phyloP scores from a whole-genome alignment of 2,329 filamentous ascomycete species.

The Ophiocordyceps camponoti-leonardi region DNA sequence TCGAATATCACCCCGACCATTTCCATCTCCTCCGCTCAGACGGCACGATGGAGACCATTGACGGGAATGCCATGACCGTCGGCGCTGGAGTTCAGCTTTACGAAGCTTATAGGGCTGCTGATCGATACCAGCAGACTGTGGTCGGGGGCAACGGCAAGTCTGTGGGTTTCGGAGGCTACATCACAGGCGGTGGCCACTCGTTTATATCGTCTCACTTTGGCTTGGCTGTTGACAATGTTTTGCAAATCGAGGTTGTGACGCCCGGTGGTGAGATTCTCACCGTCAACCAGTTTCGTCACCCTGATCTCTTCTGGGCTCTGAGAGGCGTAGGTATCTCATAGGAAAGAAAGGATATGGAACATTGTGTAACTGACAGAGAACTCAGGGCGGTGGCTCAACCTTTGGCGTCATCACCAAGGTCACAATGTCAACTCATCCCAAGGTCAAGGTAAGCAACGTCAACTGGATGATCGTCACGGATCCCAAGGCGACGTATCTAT shows the following conservation, averaged over 20 bases:
- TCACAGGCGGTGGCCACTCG: constrained; percentile 44
- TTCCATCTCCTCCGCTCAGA: constrained; percentile 25
- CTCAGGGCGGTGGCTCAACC: constrained; percentile 38
- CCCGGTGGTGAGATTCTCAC: constrained; percentile 29
- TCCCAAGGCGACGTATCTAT: constrained; percentile 20
- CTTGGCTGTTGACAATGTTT: constrained; percentile 43
- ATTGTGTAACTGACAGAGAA: neutral
- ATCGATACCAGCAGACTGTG: constrained; percentile 26
- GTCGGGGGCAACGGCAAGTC: constrained; percentile 37
- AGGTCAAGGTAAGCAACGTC: constrained; percentile 14
- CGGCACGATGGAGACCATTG: constrained; percentile 14
- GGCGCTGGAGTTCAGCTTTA: constrained; percentile 34
- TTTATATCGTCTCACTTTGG: constrained; percentile 35
- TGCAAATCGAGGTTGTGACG: constrained; percentile 40
- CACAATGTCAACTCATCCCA: constrained; percentile 33
- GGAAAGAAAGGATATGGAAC: no score
- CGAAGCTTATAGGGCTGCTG: constrained; percentile 27
- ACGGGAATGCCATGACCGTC: constrained; percentile 30
- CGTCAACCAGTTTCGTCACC: constrained; percentile 32
- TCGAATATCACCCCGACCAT: constrained; percentile 17
- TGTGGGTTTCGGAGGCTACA: constrained; percentile 43
- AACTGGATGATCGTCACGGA: constrained; percentile 8
- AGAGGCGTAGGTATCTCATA: constrained; percentile 26
- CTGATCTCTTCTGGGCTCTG: constrained; percentile 48
- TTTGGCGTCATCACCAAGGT: constrained; percentile 43